Evolutionary conservation across 176 grass and related monocot species (phyloP).

Genomic region (Elymus sibiricus): DNA sequence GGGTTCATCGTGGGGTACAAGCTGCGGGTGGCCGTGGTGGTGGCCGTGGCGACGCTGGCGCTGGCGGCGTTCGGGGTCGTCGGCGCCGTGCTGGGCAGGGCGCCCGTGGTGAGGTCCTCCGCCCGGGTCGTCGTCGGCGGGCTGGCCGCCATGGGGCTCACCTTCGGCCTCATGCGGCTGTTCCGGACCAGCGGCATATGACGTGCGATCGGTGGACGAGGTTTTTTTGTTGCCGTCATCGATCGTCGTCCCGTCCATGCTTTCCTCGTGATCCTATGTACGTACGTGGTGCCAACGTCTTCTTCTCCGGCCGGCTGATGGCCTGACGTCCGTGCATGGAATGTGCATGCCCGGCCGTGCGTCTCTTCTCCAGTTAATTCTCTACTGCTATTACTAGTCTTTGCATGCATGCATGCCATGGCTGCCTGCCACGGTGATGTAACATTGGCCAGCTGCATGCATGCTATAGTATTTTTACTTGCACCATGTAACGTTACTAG

Average conservation of each 20-base stretch:
- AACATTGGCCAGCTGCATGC: neutral
- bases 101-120: slow-evolving; percentile 31
- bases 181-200: slow-evolving; percentile 52
- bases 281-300: neutral
- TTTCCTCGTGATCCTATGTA: neutral
- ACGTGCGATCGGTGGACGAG: neutral
- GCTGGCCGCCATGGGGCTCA: slow-evolving; percentile 49
- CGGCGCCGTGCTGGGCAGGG: slow-evolving; percentile 49
- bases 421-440: neutral
- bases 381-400: neutral
- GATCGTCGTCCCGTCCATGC: neutral
- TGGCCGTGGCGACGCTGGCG: slow-evolving; percentile 28
- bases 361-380: neutral
- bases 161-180: slow-evolving; percentile 58
- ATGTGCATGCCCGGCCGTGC: neutral
- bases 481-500: neutral
- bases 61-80: slow-evolving; percentile 49
- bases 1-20: slow-evolving; percentile 49
- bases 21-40: slow-evolving; percentile 41
- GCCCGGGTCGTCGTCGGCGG: slow-evolving; percentile 41
- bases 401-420: neutral
- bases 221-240: neutral
- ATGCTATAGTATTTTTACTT: neutral
- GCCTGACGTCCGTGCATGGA: neutral
- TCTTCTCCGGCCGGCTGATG: neutral